Percentiles rank a stretch among this genome's conserved stretches.
These are phyloP conservation scores for Kwoniella shivajii DNA, from an alignment of 1,284 basidiomycete genomes.

Conservation along the genomic window DNA sequence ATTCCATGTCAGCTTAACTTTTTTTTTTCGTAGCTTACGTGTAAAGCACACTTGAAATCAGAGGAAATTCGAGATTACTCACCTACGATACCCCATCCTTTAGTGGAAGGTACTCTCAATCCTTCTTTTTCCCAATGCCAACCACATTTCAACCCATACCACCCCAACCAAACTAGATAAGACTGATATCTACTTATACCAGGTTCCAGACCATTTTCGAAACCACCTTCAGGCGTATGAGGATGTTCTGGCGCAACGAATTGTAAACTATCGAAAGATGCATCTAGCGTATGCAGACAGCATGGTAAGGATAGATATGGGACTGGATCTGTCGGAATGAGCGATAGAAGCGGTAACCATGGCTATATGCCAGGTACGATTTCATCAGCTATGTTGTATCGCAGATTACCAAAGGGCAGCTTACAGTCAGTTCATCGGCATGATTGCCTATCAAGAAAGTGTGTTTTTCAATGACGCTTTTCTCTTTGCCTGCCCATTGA, in stretches of 20 bases:
- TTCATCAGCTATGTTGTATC: neutral
- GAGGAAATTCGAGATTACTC: conserved; percentile 40
- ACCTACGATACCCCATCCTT: conserved; percentile 90
- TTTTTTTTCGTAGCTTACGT: too few relatives aligned
- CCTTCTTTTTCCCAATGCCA: conserved; percentile 86
- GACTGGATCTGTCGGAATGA: conserved; percentile 61
- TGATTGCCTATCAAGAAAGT: conserved; percentile 92
- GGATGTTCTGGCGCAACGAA: conserved; percentile 53
- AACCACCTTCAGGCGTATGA: conserved; percentile 38
- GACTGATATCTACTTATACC: conserved; percentile 71
- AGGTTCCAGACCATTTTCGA: conserved; percentile 55
- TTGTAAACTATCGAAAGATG: conserved; percentile 36
- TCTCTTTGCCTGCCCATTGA: conserved; percentile 32
- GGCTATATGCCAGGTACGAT: conserved; percentile 54
- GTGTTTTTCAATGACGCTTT: conserved; percentile 50
- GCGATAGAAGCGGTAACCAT: conserved; percentile 74
- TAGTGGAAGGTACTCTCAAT: conserved; percentile 85
- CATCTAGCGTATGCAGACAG: conserved; percentile 62
- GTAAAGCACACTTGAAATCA: neutral
- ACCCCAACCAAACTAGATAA: conserved; percentile 81
- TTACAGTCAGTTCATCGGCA: conserved; percentile 84
- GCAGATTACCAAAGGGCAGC: conserved; percentile 11
- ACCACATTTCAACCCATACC: conserved; percentile 68
- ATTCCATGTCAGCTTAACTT: neutral
- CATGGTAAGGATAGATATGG: conserved; percentile 91